Percentiles rank a stretch among this genome's conserved stretches.
These are phyloP conservation scores for Amanita brunnescens DNA, from an alignment of 768 basidiomycete genomes.

Conservation along the genomic window DNA sequence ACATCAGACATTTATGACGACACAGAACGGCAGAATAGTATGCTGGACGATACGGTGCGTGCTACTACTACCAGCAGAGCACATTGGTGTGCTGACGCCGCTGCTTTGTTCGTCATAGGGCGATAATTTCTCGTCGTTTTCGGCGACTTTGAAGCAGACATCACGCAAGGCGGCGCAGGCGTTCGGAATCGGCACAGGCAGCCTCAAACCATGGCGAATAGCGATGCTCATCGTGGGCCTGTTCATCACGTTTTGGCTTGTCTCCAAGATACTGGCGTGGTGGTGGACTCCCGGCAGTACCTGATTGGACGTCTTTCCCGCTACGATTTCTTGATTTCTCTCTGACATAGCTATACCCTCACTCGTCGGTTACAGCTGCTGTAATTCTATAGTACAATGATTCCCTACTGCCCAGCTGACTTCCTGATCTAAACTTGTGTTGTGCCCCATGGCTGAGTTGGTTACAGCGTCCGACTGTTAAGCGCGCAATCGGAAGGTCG, in stretches of 20 bases:
- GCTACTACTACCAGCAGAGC: too few species aligned
- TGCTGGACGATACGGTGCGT: slow-evolving; percentile 69
- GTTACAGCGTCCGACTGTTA: slow-evolving; percentile 77
- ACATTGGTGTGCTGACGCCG: background rate
- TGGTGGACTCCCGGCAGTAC: slow-evolving; percentile 11
- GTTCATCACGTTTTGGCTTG: slow-evolving; percentile 50
- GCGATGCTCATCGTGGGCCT: slow-evolving; percentile 49
- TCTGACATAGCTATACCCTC: background rate
- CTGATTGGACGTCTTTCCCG: background rate
- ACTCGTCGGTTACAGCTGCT: background rate
- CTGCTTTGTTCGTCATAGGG: slow-evolving; percentile 29
- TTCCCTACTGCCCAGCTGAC: background rate
- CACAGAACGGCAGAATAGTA: slow-evolving; percentile 72
- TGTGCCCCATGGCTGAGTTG: slow-evolving; percentile 73
- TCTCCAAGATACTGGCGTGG: slow-evolving; percentile 44
- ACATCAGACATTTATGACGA: slow-evolving; percentile 84
- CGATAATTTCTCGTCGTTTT: slow-evolving; percentile 61
- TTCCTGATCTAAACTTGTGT: background rate
- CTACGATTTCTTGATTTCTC: background rate
- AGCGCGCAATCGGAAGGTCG: slow-evolving; percentile 49
- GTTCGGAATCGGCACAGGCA: slow-evolving; percentile 61
- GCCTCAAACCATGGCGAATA: slow-evolving; percentile 61
- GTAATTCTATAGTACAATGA: background rate
- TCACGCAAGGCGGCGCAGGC: slow-evolving; percentile 64
- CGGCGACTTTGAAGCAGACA: slow-evolving; percentile 52